A percentile compares a stretch with the other conserved stretches of the same genome.
These are phyloP conservation scores for Adansonia grandidieri DNA, from an alignment of 441 rosid species.

Conservation along the genomic window DNA sequence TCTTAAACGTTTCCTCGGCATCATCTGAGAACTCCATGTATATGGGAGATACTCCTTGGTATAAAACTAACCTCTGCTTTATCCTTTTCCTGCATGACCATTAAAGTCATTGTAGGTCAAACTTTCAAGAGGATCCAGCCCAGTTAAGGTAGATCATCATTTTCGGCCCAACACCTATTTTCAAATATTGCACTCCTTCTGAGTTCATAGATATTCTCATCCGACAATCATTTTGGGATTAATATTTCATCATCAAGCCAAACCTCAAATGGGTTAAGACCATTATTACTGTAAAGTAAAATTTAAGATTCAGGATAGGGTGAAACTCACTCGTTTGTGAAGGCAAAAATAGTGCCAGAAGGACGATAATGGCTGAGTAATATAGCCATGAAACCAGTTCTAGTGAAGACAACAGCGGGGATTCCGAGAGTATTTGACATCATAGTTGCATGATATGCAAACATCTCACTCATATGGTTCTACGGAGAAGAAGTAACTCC, in stretches of 20 bases:
- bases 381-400: constrained; percentile 94
- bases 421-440: constrained; percentile 99
- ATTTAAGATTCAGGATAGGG: constrained; percentile 6
- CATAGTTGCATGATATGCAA: constrained; percentile 99
- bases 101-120: constrained; percentile 21
- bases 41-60: constrained; percentile 92
- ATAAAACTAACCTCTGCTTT: constrained; percentile 82
- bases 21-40: constrained; percentile 88
- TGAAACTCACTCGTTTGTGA: constrained; percentile 67
- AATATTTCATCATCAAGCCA: neutral
- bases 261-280: neutral
- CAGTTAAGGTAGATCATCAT: neutral
- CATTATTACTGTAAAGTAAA: neutral
- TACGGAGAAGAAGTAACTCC: constrained; percentile 37
- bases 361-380: constrained; percentile 94
- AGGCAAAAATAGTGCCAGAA: constrained; percentile 92
- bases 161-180: neutral
- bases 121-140: neutral
- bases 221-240: neutral
- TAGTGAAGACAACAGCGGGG: constrained; percentile 93
- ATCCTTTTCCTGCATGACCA: constrained; percentile 69
- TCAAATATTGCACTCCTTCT: neutral
- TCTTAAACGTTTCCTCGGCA: constrained; percentile 84
- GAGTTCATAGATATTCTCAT: neutral
- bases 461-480: constrained; percentile 99